These are phyloP conservation scores for Tolypocladium tropicale DNA, from an alignment of 2,329 filamentous ascomycete species.

Conservation along the genomic window DNA sequence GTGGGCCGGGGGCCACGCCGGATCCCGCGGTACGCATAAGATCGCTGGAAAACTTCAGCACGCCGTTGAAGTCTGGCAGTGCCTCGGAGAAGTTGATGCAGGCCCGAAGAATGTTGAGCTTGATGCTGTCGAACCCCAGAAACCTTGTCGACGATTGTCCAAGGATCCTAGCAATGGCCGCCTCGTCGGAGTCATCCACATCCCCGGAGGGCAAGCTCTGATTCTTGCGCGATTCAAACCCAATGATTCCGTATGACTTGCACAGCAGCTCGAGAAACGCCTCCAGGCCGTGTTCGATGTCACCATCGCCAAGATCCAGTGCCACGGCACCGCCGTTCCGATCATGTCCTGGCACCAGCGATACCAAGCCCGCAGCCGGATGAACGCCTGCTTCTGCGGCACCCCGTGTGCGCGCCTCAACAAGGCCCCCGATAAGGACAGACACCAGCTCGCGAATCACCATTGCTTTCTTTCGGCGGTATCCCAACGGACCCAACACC, in stretches of 20 bases:
- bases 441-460: conserved; percentile 78
- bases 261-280: conserved; percentile 51
- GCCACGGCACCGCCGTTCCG: conserved; percentile 40
- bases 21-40: conserved; percentile 74
- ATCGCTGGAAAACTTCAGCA: conserved; percentile 79
- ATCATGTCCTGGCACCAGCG: conserved; percentile 47
- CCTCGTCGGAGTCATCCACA: conserved; percentile 38
- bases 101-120: conserved; percentile 77
- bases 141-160: conserved; percentile 46
- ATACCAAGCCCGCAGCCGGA: conserved; percentile 77
- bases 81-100: conserved; percentile 93
- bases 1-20: conserved; percentile 62
- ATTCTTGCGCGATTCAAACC: conserved; percentile 27
- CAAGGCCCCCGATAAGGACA: conserved; percentile 71
- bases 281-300: conserved; percentile 57
- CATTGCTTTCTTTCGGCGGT: conserved; percentile 84
- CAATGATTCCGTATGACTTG: conserved; percentile 54
- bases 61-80: conserved; percentile 79
- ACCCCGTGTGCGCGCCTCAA: conserved; percentile 83
- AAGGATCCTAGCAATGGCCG: conserved; percentile 46
- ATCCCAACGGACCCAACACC: conserved; percentile 69
- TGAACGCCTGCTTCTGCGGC: conserved; percentile 96
- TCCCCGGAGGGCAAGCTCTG: conserved; percentile 8
- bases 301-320: conserved; percentile 52
- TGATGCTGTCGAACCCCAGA: conserved; percentile 72